Base-by-base conservation (phyloP, 2,329 filamentous ascomycete genomes). In the Clonostachys rhizophaga region DNA sequence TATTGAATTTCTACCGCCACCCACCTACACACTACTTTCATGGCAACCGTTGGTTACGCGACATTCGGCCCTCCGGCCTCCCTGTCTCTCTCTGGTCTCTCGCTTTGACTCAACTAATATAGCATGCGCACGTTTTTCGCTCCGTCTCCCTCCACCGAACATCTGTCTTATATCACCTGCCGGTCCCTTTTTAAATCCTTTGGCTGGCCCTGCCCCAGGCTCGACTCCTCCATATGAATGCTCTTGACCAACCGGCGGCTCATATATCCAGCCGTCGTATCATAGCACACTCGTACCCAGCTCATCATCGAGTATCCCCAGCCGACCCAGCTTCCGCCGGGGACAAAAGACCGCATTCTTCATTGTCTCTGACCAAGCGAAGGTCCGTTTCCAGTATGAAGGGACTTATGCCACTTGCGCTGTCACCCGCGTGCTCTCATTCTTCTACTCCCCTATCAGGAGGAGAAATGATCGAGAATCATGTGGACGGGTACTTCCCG, bases 401-500 rank as follows among this genome's bases (percentile, higher is more conserved):
- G 46, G 61, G 53, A 33, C 54, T 70, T 43, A 58, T 69, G 52
- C 66, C 66, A 34, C 59, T 71, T 48, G 56, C 65, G 43, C 53
- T 70, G 13, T 52, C 62, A 4, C 43, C 47, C 7, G 39, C 37
- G 16, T 55, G 50, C 14, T 55, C 59, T 39, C 56, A 50, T 42
- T 54, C 54, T 36, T 50, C 57, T 6, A 57, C 42, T 42, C 51
- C 49, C 14, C 48, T 55, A 9, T 44, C 51, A 13, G 53, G 50
- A 40, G 55, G 60, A 34, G 58, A 62, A 16, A 51, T 47, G 34
- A 58, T 65, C 45, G 52, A 63, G 59, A 55, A 55, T 16, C 54
- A 58, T 42, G 52, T 57, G 11, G 64, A 63, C 44, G 71, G 70
- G 57, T 81, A 74, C 59, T 64, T 83, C 16, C 75, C 79, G 3